phyloP scores from a whole-genome alignment of 768 basidiomycete genomes.

The Symmetrospora coprosmae region DNA sequence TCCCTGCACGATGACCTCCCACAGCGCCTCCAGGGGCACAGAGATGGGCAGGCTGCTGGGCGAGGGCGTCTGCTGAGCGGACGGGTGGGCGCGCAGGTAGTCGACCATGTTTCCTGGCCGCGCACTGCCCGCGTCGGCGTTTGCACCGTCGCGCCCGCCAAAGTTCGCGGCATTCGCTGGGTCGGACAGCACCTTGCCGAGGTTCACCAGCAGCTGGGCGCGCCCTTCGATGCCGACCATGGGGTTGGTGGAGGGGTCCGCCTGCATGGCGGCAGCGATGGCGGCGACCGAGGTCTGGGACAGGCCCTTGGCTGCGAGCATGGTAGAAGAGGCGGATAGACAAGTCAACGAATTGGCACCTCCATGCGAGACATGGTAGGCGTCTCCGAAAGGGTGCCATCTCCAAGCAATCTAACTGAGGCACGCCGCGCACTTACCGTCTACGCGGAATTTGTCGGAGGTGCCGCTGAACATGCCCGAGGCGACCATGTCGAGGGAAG shows the following conservation, averaged over 20 bases:
- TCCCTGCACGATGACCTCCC: conserved; percentile 66
- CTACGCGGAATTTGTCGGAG: conserved; percentile 47
- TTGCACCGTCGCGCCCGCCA: conserved; percentile 38
- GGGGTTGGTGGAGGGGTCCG: conserved; percentile 52
- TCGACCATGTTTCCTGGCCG: conserved; percentile 31
- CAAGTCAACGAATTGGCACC: not conserved
- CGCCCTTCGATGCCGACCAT: conserved; percentile 86
- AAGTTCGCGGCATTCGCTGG: conserved; percentile 52
- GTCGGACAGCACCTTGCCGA: conserved; percentile 53
- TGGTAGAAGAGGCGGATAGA: not conserved
- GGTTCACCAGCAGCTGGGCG: conserved; percentile 56
- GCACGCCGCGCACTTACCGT: conserved; percentile 51
- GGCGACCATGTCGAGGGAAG: conserved; percentile 77
- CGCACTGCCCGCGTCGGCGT: conserved; percentile 1
- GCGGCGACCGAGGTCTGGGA: conserved; percentile 49
- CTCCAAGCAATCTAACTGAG: too few species aligned
- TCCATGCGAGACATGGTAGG: not conserved
- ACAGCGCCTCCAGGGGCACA: conserved; percentile 61
- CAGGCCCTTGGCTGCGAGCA: conserved; percentile 52
- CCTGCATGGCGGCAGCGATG: conserved; percentile 63
- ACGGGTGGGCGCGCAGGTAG: conserved; percentile 31
- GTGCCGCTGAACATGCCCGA: conserved; percentile 66
- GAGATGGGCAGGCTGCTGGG: conserved; percentile 23
- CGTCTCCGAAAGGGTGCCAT: not conserved
- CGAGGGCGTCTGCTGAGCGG: conserved; percentile 24